These are phyloP conservation scores for Annulohypoxylon moriforme DNA, from an alignment of 495 filamentous ascomycete species.

Conservation along the genomic window DNA sequence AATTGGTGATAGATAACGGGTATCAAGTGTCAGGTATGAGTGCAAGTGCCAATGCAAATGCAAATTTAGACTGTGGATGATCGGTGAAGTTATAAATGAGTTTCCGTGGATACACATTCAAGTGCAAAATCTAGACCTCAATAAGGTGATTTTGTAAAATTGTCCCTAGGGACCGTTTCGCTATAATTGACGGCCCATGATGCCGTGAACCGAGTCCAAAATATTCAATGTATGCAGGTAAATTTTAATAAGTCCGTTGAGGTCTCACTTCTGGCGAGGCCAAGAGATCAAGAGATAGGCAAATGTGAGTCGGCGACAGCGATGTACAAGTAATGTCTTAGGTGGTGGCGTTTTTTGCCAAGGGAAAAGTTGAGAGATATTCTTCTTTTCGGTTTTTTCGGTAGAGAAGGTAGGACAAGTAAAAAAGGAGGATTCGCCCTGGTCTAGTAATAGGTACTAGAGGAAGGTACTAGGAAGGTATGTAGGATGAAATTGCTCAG, in stretches of 20 bases:
- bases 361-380: conserved; percentile 17
- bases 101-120: conserved; percentile 33
- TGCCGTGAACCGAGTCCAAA: conserved; percentile 32
- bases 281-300: conserved; percentile 24
- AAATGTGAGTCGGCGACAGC: conserved; percentile 15
- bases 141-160: conserved; percentile 46
- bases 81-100: conserved; percentile 6
- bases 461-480: background rate
- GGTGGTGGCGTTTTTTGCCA: conserved; percentile 25
- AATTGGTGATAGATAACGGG: conserved; percentile 7
- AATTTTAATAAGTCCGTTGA: conserved; percentile 11
- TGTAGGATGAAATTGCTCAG: conserved; percentile 30
- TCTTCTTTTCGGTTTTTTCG: conserved; percentile 2
- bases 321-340: conserved; percentile 12
- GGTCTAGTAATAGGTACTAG: background rate
- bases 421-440: conserved; percentile 3
- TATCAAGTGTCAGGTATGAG: background rate
- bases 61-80: conserved; percentile 16
- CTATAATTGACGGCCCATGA: conserved; percentile 65
- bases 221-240: conserved; percentile 5
- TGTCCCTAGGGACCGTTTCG: conserved; percentile 68
- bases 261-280: conserved; percentile 5
- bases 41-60: background rate
- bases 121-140: conserved; percentile 46
- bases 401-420: conserved; percentile 18